Base-by-base conservation (phyloP, 169 alveolate genomes). In the Plasmodium sp. region DNA sequence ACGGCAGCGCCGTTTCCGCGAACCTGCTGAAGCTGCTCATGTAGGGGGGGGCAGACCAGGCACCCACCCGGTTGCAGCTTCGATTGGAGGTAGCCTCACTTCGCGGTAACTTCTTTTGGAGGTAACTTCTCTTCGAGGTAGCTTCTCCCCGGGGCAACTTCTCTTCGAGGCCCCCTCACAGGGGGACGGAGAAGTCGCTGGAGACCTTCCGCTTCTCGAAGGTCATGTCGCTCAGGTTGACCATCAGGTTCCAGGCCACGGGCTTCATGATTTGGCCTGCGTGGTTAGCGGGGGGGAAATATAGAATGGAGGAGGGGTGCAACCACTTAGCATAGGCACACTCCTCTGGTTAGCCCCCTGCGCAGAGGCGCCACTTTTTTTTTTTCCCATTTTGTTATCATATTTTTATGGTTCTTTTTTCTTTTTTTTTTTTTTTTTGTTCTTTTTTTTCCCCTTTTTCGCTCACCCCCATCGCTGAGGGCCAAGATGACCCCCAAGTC, bases 191-290 rank as follows among this genome's bases (percentile, higher is more conserved):
- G 48, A 88, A 88, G 31, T 88, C 94, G 41, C 80, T 85, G 34
- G 93, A 85, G 39, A 77, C 93, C 67, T 85, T 85, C 41, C 93
- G 75, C 81, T 77, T 67, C 45, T 85, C 93, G 79, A 85, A 85
- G 45, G 72, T 85, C 94, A 88, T 88, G 72, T 79, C 86, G 72
- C 74, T 54, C 56, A 88, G 12, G 72, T 80, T 88, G 45, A 88
- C 36, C 88, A 88, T 80, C 83, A 88, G 58, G 73, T 88, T 88
- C 94, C 94, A 88, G 62, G 94, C 94, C 36, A 62, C 94, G 31
- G 94, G 94, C 48, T 67, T 79, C 82, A 88, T 58, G n/a, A 88
- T 79, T 56, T 88, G 75, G 22, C 94, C 94, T 88, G 77, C 54
- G 56, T 74, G 34, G 39, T 16, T 79, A 16, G 79, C 7, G 45